Conservation (phyloP, 2,329 filamentous ascomycete species). For the Aspergillus quadrilineatus region DNA sequence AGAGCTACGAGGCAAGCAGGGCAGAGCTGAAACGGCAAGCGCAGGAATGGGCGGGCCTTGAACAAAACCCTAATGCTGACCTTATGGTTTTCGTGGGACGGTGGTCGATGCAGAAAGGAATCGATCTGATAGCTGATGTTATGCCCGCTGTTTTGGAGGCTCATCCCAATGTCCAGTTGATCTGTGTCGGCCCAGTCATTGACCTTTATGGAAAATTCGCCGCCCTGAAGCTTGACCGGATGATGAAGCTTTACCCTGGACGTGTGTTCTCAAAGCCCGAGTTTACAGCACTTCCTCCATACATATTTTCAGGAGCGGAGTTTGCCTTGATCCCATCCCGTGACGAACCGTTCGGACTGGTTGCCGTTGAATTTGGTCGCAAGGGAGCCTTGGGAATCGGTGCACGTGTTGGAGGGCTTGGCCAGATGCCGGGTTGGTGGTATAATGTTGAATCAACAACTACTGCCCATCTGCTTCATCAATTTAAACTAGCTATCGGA, state of each 20-base stretch:
- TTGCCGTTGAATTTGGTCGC: slow-evolving; percentile 67
- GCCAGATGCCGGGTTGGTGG: slow-evolving; percentile 73
- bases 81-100: slow-evolving; percentile 68
- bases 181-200: slow-evolving; percentile 64
- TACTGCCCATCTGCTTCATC: slow-evolving; percentile 61
- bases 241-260: slow-evolving; percentile 66
- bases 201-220: slow-evolving; percentile 69
- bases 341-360: slow-evolving; percentile 68
- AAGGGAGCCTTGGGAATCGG: slow-evolving; percentile 68
- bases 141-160: slow-evolving; percentile 63
- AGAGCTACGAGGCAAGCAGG: slow-evolving; percentile 54
- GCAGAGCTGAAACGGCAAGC: slow-evolving; percentile 59
- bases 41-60: slow-evolving; percentile 66
- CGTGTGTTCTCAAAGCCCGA: slow-evolving; percentile 67
- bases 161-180: slow-evolving; percentile 60
- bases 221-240: slow-evolving; percentile 61
- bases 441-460: slow-evolving; percentile 66
- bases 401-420: slow-evolving; percentile 64
- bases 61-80: slow-evolving; percentile 61
- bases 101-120: slow-evolving; percentile 69
- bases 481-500: slow-evolving; percentile 65
- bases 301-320: slow-evolving; percentile 66
- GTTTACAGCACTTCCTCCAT: slow-evolving; percentile 66
- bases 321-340: slow-evolving; percentile 68
- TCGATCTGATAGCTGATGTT: slow-evolving; percentile 67